A percentile compares a stretch with the other conserved stretches of the same genome.
Conservation (phyloP, 2,329 filamentous ascomycete species). For the Ophiostoma angusticollis region DNA sequence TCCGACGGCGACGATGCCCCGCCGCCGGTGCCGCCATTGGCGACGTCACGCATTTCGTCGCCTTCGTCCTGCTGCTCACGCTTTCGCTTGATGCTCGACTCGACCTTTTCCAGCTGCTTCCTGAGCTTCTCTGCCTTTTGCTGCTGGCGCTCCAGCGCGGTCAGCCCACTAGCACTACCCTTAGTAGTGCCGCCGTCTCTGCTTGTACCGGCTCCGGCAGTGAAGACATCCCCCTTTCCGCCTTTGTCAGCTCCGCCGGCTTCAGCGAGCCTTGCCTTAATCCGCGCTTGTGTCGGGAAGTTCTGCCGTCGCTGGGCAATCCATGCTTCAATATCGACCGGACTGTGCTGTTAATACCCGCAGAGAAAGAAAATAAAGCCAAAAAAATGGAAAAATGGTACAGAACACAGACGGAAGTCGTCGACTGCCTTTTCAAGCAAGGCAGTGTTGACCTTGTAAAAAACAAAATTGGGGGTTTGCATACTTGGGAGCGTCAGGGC, state of each 20-base stretch:
- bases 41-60: slow-evolving; percentile 46
- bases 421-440: too few species aligned
- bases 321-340: slow-evolving; percentile 65
- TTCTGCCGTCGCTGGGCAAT: slow-evolving; percentile 66
- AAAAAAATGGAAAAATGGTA: background rate
- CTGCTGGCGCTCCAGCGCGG: slow-evolving; percentile 40
- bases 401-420: background rate
- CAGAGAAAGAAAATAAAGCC: background rate
- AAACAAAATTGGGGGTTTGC: slow-evolving; percentile 15
- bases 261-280: slow-evolving; percentile 47
- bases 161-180: slow-evolving; percentile 27
- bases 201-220: background rate
- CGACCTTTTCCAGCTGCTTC: slow-evolving; percentile 54
- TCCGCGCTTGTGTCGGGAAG: slow-evolving; percentile 65
- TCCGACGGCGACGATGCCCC: too few species aligned
- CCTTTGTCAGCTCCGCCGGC: slow-evolving; percentile 36
- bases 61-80: slow-evolving; percentile 55
- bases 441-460: too few species aligned
- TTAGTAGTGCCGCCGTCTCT: slow-evolving; percentile 14
- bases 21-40: slow-evolving; percentile 14
- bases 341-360: slow-evolving; percentile 23
- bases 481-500: slow-evolving; percentile 42
- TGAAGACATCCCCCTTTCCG: slow-evolving; percentile 40
- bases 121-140: slow-evolving; percentile 48
- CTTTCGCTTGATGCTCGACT: slow-evolving; percentile 57